Conservation (phyloP, 2,329 filamentous ascomycete genomes). For the Graphilbum ipis-grandicollis region DNA sequence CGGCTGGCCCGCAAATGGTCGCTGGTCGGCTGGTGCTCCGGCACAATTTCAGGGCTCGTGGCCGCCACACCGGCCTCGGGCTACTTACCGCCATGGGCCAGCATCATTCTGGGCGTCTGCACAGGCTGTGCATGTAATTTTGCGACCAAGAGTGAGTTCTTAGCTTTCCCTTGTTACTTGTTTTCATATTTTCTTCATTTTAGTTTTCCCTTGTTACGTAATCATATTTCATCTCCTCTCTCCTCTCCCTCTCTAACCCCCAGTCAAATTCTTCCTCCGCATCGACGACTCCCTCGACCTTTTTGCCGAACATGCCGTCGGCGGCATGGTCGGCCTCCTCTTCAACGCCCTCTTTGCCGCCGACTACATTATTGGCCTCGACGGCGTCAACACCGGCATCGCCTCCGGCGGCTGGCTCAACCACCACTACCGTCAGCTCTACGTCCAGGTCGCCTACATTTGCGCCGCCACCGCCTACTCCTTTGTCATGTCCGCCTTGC, state of each 20-base stretch:
- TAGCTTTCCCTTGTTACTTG: neutral
- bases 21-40: slow-evolving; percentile 58
- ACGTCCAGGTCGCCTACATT: slow-evolving; percentile 68
- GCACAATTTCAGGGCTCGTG: slow-evolving; percentile 53
- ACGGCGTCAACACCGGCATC: slow-evolving; percentile 54
- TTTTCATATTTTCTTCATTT: neutral
- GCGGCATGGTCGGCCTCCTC: slow-evolving; percentile 50
- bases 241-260: slow-evolving; percentile 1
- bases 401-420: slow-evolving; percentile 54
- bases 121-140: slow-evolving; percentile 53
- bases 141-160: slow-evolving; percentile 33
- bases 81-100: slow-evolving; percentile 50
- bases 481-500: slow-evolving; percentile 55
- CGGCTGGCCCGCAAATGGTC: slow-evolving; percentile 88
- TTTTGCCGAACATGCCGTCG: slow-evolving; percentile 54
- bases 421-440: slow-evolving; percentile 56
- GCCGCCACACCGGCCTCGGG: slow-evolving; percentile 53
- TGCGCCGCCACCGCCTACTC: slow-evolving; percentile 47
- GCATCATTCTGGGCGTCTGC: slow-evolving; percentile 46
- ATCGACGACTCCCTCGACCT: slow-evolving; percentile 59
- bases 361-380: slow-evolving; percentile 54
- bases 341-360: slow-evolving; percentile 60
- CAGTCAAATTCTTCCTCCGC: slow-evolving; percentile 38
- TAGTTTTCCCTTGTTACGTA: neutral
- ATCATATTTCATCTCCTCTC: neutral